Conservation (phyloP, 768 basidiomycete genomes). For the Suillus americanus region DNA sequence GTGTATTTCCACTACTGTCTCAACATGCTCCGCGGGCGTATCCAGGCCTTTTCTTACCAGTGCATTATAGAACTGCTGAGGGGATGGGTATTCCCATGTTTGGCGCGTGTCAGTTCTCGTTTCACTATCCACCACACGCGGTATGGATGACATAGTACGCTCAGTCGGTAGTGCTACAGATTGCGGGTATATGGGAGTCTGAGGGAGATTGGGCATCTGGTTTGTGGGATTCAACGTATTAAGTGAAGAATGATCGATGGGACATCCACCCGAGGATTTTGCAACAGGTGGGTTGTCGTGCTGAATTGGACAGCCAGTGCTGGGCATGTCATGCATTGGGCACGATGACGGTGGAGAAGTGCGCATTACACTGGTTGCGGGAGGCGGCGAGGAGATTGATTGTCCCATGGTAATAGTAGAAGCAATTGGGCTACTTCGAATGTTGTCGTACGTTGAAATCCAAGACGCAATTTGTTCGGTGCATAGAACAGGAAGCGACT, state of each 20-base stretch:
- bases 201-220: constrained; percentile 85
- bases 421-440: neutral
- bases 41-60: constrained; percentile 96
- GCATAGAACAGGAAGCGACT: neutral
- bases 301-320: constrained; percentile 42
- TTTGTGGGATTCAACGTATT: constrained; percentile 64
- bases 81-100: constrained; percentile 94
- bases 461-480: neutral
- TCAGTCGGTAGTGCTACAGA: constrained; percentile 62
- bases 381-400: constrained; percentile 14
- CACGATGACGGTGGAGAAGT: constrained; percentile 12
- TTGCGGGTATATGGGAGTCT: constrained; percentile 58
- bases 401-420: constrained; percentile 13
- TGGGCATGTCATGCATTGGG: constrained; percentile 15
- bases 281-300: constrained; percentile 30
- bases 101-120: constrained; percentile 11
- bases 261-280: constrained; percentile 49
- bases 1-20: constrained; percentile 97
- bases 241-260: constrained; percentile 52
- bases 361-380: constrained; percentile 9
- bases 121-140: constrained; percentile 48
- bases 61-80: constrained; percentile 98
- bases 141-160: constrained; percentile 83
- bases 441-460: neutral
- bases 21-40: constrained; percentile 93